Evolutionary conservation across 768 basidiomycete genomes (phyloP), one percentile per base, ranked within the genome.

Genomic region (Lenzites betulinus): DNA sequence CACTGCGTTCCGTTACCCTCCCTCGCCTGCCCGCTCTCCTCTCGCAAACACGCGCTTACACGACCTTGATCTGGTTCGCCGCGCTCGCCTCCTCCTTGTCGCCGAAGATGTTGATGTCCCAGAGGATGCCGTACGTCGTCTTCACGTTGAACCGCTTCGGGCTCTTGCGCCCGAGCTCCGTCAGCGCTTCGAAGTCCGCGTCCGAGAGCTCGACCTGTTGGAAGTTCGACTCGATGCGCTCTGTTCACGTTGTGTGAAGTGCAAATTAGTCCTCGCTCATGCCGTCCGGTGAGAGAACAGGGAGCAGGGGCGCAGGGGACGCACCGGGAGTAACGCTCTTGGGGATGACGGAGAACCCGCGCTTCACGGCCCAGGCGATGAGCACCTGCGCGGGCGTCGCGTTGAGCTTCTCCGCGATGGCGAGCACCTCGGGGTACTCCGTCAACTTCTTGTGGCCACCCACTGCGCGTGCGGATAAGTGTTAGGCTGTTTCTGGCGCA

Each of bases 341-440:
- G 18, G 93, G 93, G 67, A 94, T 92, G 62, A 94, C 88, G 9
- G 86, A 86, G 73, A 86, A 88, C 13, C 92, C 93, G 42, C 91
- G 82, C 66, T 86, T 71, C 38, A 75, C 82, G 13, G 85, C 88
- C 92, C 92, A 95, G 0, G 91, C 90, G 61, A 96, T 76, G 55
- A 95, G 79, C 38, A 95, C 88, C 72, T 95, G 90, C 0, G 92
- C 93, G 2, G 90, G 77, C 1, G 88, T 87, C 5, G 85, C 88
- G 35, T 77, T 76, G 36, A 88, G 79, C 67, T 78, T 79, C 61
- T 83, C 72, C 22, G 91, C 92, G 48, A 93, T 79, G 55, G 81
- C 81, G 47, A 79, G 67, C 25, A 95, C 81, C 47, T 76, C 77
- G 4, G 83, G 73, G 70, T 90, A 77, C 44, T 92, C 90, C 2